phyloP scores from a whole-genome alignment of 768 basidiomycete genomes.

The Gloeostereum incarnatum region DNA sequence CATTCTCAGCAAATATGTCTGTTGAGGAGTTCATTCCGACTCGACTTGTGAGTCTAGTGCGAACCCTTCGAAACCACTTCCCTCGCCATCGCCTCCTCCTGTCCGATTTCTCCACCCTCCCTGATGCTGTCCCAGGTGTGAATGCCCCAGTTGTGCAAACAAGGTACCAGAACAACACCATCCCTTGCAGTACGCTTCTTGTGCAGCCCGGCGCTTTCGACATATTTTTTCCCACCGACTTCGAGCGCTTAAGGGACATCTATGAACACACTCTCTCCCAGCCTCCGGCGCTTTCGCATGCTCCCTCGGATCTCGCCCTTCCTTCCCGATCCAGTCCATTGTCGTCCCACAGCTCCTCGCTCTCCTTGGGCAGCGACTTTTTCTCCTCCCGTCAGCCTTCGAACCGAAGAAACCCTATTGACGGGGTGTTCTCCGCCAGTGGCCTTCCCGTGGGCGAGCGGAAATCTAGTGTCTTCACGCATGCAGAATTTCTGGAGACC shows the following conservation, averaged over 20 bases:
- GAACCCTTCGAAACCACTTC: constrained; percentile 73
- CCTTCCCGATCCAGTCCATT: constrained; percentile 43
- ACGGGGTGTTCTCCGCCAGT: constrained; percentile 67
- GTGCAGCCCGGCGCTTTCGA: constrained; percentile 97
- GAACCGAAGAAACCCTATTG: constrained; percentile 51
- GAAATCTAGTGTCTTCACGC: constrained; percentile 78
- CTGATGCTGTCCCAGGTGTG: constrained; percentile 72
- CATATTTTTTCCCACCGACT: constrained; percentile 96
- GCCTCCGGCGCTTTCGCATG: constrained; percentile 21
- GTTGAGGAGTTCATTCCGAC: constrained; percentile 89
- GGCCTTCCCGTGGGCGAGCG: constrained; percentile 75
- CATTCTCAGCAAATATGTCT: constrained; percentile 88
- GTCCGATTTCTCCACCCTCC: constrained; percentile 85
- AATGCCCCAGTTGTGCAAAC: constrained; percentile 95
- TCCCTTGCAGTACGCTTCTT: constrained; percentile 84
- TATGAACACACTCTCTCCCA: constrained; percentile 77
- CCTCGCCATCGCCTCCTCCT: constrained; percentile 91
- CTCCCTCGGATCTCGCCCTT: constrained; percentile 16
- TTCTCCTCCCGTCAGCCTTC: constrained; percentile 58
- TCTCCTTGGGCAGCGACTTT: constrained; percentile 51
- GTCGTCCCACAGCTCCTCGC: constrained; percentile 34
- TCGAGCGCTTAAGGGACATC: constrained; percentile 77
- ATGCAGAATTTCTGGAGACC: constrained; percentile 81
- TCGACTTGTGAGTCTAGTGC: constrained; percentile 76
- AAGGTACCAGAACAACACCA: constrained; percentile 71